Percentiles rank a stretch among this genome's conserved stretches.
Conservation (phyloP, 2,329 filamentous ascomycete genomes). For the Phialophora tarda region DNA sequence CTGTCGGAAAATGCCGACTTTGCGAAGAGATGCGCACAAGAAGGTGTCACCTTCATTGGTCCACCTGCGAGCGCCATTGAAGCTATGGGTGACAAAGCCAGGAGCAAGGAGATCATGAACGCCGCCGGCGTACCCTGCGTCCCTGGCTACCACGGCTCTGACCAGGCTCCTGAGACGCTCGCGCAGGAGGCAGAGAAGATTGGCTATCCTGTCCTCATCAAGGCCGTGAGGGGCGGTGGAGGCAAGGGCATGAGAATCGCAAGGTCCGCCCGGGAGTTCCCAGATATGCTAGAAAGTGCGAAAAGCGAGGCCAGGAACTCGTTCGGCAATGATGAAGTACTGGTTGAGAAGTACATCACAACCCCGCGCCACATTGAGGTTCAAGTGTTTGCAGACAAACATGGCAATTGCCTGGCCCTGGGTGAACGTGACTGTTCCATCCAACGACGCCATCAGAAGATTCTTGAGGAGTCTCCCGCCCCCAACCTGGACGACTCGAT, state of each 20-base stretch:
- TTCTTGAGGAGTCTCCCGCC: conserved; percentile 69
- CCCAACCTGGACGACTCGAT: conserved; percentile 65
- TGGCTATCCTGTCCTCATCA: conserved; percentile 68
- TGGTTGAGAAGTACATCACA: conserved; percentile 72
- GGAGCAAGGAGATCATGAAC: conserved; percentile 96
- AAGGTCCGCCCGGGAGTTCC: conserved; percentile 62
- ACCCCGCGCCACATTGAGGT: conserved; percentile 71
- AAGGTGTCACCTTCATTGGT: conserved; percentile 91
- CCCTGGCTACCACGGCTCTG: conserved; percentile 87
- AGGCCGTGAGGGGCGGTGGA: conserved; percentile 68
- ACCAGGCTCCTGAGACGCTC: conserved; percentile 71
- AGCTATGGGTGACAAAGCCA: conserved; percentile 89
- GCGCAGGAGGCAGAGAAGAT: conserved; percentile 75
- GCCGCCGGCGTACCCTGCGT: conserved; percentile 94
- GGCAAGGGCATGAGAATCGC: conserved; percentile 74
- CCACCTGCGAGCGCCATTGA: conserved; percentile 78
- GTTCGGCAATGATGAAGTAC: conserved; percentile 69
- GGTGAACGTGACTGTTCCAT: conserved; percentile 71
- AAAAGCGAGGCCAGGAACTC: conserved; percentile 69
- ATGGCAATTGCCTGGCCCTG: conserved; percentile 68
- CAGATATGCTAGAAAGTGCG: conserved; percentile 65
- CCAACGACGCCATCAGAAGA: conserved; percentile 69
- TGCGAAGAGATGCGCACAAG: conserved; percentile 83
- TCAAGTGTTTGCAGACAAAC: conserved; percentile 69
- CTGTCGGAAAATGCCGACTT: conserved; percentile 84